Evolutionary conservation across 148 eudicot species (phyloP).

Genomic region (Silene uniflora): DNA sequence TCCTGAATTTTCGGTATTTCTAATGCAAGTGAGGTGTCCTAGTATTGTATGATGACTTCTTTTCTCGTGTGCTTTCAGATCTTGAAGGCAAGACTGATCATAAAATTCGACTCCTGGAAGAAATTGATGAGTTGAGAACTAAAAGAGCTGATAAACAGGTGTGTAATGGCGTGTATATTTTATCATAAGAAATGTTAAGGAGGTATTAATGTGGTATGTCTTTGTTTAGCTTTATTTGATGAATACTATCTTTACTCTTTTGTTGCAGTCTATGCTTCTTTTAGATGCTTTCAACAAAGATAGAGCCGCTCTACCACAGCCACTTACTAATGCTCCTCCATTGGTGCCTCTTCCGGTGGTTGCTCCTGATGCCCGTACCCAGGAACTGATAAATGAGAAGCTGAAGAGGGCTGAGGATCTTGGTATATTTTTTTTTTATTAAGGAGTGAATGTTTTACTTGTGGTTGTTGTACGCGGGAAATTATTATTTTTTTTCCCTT

Average conservation of each 20-base stretch:
- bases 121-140: conserved; percentile 71
- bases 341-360: conserved; percentile 60
- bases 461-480: background rate
- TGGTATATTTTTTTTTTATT: conserved; percentile 38
- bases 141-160: conserved; percentile 97
- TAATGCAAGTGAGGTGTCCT: background rate
- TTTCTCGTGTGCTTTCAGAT: conserved; percentile 41
- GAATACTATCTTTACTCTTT: background rate
- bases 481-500: background rate
- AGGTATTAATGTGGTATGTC: background rate
- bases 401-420: conserved; percentile 93
- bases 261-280: conserved; percentile 73
- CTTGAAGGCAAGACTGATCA: conserved; percentile 88
- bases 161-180: background rate
- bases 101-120: conserved; percentile 74
- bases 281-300: conserved; percentile 96
- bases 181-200: background rate
- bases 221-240: conserved; percentile 1
- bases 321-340: conserved; percentile 66
- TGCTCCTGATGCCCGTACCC: conserved; percentile 89
- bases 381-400: conserved; percentile 96
- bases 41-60: background rate
- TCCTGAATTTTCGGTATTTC: background rate
- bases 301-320: conserved; percentile 89
- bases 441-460: background rate